A percentile compares a stretch with the other conserved stretches of the same genome.
Conservation (phyloP, 495 filamentous ascomycete species). For the Penicillium lividum region DNA sequence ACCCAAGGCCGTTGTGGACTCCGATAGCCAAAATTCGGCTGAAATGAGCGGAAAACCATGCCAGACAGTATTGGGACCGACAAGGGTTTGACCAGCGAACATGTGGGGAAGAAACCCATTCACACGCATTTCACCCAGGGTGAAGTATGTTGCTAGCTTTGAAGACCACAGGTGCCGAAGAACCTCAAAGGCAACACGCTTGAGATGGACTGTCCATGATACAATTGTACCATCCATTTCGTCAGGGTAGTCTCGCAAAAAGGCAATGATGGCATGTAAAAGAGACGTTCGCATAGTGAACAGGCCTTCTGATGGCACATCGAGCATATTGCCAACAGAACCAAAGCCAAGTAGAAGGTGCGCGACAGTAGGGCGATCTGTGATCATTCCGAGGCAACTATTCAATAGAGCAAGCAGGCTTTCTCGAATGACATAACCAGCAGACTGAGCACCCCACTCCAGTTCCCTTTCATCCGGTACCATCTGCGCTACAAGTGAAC, state of each 20-base stretch:
- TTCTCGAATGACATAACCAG: slow-evolving; percentile 73
- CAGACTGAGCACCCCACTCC: slow-evolving; percentile 58
- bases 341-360: slow-evolving; percentile 89
- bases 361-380: slow-evolving; percentile 75
- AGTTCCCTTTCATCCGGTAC: slow-evolving; percentile 61
- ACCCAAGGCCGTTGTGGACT: slow-evolving; percentile 63
- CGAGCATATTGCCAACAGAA: slow-evolving; percentile 66
- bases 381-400: slow-evolving; percentile 67
- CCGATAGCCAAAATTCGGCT: slow-evolving; percentile 63
- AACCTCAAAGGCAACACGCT: slow-evolving; percentile 73
- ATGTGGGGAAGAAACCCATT: slow-evolving; percentile 73
- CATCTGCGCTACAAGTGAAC: slow-evolving; percentile 66
- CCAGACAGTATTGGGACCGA: slow-evolving; percentile 67
- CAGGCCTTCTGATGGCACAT: slow-evolving; percentile 59
- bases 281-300: slow-evolving; percentile 71
- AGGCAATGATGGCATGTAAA: slow-evolving; percentile 74
- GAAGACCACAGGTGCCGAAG: slow-evolving; percentile 81
- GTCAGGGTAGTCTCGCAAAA: slow-evolving; percentile 63
- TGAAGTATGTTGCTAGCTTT: slow-evolving; percentile 71
- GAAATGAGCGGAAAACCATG: slow-evolving; percentile 56
- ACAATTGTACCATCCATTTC: slow-evolving; percentile 60
- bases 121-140: slow-evolving; percentile 73
- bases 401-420: slow-evolving; percentile 81
- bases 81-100: slow-evolving; percentile 62
- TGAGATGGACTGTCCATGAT: slow-evolving; percentile 72